These are phyloP conservation scores for Cercospora zeina DNA, from an alignment of 2,329 filamentous ascomycete species.

Conservation along the genomic window DNA sequence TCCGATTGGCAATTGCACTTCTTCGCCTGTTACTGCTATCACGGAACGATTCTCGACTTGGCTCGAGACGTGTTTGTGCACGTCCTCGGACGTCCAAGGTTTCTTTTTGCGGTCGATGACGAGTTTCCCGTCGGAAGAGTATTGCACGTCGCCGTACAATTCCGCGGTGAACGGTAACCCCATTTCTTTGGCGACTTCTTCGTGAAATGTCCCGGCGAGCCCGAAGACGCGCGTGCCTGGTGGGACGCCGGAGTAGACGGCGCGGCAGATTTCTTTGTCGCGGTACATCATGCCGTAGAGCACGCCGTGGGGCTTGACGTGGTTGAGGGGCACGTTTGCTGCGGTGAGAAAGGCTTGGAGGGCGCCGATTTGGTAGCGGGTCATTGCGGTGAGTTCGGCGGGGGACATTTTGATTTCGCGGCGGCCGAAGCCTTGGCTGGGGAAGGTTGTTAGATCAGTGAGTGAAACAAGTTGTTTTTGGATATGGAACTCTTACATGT, in stretches of 20 bases:
- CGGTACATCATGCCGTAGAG: slow-evolving; percentile 59
- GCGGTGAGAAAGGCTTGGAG: slow-evolving; percentile 60
- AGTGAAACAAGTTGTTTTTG: not conserved
- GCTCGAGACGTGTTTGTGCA: slow-evolving; percentile 44
- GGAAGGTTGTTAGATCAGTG: not conserved
- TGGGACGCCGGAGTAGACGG: slow-evolving; percentile 57
- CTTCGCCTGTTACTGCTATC: slow-evolving; percentile 46
- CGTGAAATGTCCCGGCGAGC: slow-evolving; percentile 56
- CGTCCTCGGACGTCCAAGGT: slow-evolving; percentile 48
- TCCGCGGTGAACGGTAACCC: slow-evolving; percentile 57
- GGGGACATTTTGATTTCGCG: slow-evolving; percentile 59
- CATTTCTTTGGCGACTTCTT: slow-evolving; percentile 55
- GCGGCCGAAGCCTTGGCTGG: slow-evolving; percentile 62
- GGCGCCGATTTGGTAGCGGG: slow-evolving; percentile 65
- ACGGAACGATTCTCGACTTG: slow-evolving; percentile 47
- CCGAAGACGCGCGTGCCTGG: slow-evolving; percentile 56
- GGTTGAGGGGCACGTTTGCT: slow-evolving; percentile 58
- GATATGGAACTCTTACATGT: slow-evolving; percentile 44
- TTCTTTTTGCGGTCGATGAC: slow-evolving; percentile 62
- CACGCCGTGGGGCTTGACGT: slow-evolving; percentile 58
- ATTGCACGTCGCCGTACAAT: slow-evolving; percentile 59
- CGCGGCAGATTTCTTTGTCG: slow-evolving; percentile 54
- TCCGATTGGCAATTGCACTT: slow-evolving; percentile 45
- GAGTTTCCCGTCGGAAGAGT: slow-evolving; percentile 52
- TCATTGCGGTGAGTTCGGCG: slow-evolving; percentile 47